Percentiles rank a stretch among this genome's conserved stretches.
Evolutionary conservation across 2,329 filamentous ascomycete species (phyloP).

Genomic region (Endothia cerciana): DNA sequence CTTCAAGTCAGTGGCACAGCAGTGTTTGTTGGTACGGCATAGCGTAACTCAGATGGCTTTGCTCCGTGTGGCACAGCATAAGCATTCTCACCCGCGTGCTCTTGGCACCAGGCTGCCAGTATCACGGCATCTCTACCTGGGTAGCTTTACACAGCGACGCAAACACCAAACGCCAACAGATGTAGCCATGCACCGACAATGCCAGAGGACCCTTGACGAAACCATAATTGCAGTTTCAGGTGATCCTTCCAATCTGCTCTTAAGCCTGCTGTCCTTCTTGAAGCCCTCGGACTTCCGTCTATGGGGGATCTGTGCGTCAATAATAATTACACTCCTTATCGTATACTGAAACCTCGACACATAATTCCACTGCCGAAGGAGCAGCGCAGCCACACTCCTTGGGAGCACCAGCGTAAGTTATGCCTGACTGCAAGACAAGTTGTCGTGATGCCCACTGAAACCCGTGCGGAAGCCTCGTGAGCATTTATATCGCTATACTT

Average conservation of each 20-base stretch:
- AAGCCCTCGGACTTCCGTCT: background rate
- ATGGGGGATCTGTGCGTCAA: background rate
- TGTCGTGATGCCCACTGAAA: too few relatives aligned
- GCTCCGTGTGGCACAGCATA: conserved; percentile 1
- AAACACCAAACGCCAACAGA: background rate
- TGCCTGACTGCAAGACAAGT: too few relatives aligned
- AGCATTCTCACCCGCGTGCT: background rate
- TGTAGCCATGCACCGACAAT: background rate
- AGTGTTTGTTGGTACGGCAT: background rate
- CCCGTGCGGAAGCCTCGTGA: too few relatives aligned
- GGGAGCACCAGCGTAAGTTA: too few relatives aligned
- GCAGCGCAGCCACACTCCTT: background rate
- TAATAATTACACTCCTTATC: too few relatives aligned
- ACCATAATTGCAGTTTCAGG: background rate
- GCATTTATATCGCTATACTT: too few relatives aligned
- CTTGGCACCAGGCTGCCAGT: background rate
- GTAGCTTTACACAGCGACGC: background rate
- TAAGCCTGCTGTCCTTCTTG: too few relatives aligned
- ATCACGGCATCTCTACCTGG: background rate
- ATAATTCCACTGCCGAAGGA: background rate
- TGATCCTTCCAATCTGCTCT: background rate
- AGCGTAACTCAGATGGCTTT: background rate
- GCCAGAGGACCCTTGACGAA: background rate
- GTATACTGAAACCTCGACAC: too few relatives aligned
- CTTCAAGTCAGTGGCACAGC: background rate